Evolutionary conservation across 2,329 filamentous ascomycete species (phyloP).

Genomic region (Colletotrichum trifolii): DNA sequence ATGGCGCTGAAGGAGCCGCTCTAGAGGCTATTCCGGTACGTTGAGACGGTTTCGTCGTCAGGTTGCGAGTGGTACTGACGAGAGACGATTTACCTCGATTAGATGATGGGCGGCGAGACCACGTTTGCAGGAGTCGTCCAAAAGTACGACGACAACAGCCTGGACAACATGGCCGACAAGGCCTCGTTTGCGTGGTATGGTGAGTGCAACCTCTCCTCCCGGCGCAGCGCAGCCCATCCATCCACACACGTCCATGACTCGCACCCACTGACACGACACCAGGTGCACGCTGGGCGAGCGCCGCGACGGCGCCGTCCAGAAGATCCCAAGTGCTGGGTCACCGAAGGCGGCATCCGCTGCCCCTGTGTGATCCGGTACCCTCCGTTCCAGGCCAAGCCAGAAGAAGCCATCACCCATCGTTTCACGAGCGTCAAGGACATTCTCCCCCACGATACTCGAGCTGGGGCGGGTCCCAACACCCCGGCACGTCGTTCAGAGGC

Average conservation of each 20-base stretch:
- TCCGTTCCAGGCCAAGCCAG: conserved; percentile 20
- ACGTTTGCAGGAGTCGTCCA: conserved; percentile 53
- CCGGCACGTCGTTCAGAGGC: conserved; percentile 49
- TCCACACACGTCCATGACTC: neutral
- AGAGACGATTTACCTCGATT: too few species aligned
- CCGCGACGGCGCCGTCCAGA: conserved; percentile 45
- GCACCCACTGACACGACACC: neutral
- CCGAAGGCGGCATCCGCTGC: conserved; percentile 1
- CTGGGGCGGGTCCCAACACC: conserved; percentile 58
- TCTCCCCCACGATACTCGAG: conserved; percentile 58
- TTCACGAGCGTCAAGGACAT: conserved; percentile 65
- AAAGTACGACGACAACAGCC: conserved; percentile 62
- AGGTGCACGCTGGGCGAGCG: conserved; percentile 57
- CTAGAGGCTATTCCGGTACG: conserved; percentile 27
- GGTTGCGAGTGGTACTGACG: neutral
- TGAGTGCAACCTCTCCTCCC: conserved; percentile 28
- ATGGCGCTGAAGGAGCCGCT: conserved; percentile 48
- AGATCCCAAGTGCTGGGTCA: conserved; percentile 7
- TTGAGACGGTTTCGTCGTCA: too few species aligned
- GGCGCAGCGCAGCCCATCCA: neutral
- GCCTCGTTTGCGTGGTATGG: conserved; percentile 63
- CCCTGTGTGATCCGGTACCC: conserved; percentile 55
- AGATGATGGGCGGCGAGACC: conserved; percentile 26
- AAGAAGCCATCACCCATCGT: conserved; percentile 50
- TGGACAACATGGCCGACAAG: conserved; percentile 63